Conservation (phyloP, 2,329 filamentous ascomycete species). For the Fusarium pseudocircinatum region DNA sequence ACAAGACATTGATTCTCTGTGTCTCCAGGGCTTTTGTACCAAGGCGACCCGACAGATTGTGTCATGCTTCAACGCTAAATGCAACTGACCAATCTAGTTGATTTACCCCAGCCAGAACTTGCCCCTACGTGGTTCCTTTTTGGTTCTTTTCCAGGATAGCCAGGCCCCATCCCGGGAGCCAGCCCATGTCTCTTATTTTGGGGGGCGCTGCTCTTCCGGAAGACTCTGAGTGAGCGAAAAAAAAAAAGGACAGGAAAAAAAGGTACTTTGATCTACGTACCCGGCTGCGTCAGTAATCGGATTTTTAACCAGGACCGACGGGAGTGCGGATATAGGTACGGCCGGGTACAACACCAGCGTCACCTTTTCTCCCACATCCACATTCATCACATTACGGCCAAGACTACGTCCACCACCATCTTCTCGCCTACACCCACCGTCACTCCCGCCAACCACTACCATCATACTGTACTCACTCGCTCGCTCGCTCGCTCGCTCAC, state of each 20-base stretch:
- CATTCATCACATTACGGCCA: constrained; percentile 9
- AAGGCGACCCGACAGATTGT: constrained; percentile 48
- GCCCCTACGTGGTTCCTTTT: constrained; percentile 40
- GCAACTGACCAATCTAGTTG: constrained; percentile 39
- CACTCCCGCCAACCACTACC: constrained; percentile 37
- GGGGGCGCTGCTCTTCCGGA: constrained; percentile 25
- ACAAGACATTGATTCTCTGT: constrained; percentile 18
- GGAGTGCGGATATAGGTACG: constrained; percentile 43
- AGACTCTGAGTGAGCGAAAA: background rate
- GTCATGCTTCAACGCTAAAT: constrained; percentile 46
- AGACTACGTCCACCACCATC: constrained; percentile 36
- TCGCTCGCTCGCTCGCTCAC: constrained; percentile 12
- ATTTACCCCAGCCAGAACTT: constrained; percentile 44
- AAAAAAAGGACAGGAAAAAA: background rate
- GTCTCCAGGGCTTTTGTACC: constrained; percentile 20
- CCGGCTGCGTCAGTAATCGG: constrained; percentile 10
- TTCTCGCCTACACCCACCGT: constrained; percentile 36
- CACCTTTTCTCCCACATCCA: constrained; percentile 27
- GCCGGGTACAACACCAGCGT: constrained; percentile 39
- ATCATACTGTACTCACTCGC: constrained; percentile 22
- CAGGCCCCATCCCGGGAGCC: constrained; percentile 17
- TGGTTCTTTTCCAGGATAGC: constrained; percentile 23
- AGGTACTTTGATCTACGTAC: constrained; percentile 13
- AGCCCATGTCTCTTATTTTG: constrained; percentile 33
- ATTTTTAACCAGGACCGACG: constrained; percentile 9